Evolutionary conservation across 1,284 basidiomycete genomes (phyloP).

Genomic region (Rhodotorula sp.): DNA sequence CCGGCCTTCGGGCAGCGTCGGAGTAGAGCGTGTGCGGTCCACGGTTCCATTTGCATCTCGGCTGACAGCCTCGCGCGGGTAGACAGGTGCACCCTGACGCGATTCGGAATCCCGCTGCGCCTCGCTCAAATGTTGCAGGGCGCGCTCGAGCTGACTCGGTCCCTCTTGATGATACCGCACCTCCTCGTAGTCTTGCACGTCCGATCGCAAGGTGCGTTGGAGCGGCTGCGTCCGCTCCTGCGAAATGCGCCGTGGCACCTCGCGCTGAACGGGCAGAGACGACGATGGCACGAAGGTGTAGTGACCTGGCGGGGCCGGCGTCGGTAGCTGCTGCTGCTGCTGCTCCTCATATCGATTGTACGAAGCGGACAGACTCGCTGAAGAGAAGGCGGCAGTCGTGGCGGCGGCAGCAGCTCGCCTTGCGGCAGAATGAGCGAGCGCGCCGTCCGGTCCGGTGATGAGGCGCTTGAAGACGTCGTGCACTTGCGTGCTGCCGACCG

Average conservation of each 20-base stretch:
- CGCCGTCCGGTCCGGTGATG: constrained; percentile 36
- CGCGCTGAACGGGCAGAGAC: constrained; percentile 14
- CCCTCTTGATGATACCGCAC: background rate
- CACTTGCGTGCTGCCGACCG: constrained; percentile 12
- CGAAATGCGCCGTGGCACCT: background rate
- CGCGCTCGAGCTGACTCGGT: constrained; percentile 12
- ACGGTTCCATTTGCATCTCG: too few species aligned
- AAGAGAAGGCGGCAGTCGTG: background rate
- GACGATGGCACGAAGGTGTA: constrained; percentile 26
- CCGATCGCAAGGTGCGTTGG: too few species aligned
- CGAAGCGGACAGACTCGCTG: background rate
- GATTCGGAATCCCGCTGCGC: constrained; percentile 5
- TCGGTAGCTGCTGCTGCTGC: background rate
- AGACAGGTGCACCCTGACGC: background rate
- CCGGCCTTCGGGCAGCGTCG: constrained; percentile 2
- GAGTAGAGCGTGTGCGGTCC: background rate
- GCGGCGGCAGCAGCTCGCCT: constrained; percentile 11
- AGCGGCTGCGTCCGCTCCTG: background rate
- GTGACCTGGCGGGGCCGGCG: constrained; percentile 22
- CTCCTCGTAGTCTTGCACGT: background rate
- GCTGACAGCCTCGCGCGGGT: background rate
- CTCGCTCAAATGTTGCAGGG: constrained; percentile 7
- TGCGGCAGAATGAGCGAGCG: constrained; percentile 28
- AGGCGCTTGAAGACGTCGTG: constrained; percentile 35
- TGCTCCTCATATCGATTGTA: background rate